Percentiles rank a stretch among this genome's conserved stretches.
Conservation (phyloP, 345 rosid genomes). For the Camelina neglecta region DNA sequence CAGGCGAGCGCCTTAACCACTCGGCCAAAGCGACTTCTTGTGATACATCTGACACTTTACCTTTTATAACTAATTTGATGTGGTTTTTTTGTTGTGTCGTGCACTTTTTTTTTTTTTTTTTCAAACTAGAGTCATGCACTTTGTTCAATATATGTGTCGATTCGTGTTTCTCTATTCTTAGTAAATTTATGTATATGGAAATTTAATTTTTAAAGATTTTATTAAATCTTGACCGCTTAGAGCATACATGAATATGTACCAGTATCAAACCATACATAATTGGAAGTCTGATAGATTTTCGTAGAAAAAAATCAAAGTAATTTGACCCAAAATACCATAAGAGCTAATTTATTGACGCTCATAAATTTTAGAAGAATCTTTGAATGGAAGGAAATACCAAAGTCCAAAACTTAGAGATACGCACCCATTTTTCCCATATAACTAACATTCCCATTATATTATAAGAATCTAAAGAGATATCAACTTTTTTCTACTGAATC, state of each 20-base stretch:
- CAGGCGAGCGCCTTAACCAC: constrained; percentile 78
- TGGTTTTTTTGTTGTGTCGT: too few relatives aligned
- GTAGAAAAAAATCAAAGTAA: not conserved
- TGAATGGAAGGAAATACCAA: not conserved
- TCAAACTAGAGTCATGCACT: too few relatives aligned
- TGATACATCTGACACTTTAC: too few relatives aligned
- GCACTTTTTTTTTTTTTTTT: too few relatives aligned
- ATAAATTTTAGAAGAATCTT: not conserved
- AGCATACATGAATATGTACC: not conserved
- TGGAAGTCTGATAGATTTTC: not conserved
- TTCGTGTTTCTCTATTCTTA: not conserved
- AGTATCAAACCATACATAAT: not conserved
- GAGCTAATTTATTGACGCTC: not conserved
- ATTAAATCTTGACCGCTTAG: not conserved
- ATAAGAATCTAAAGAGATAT: not conserved
- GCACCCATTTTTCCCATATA: not conserved
- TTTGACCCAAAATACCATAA: not conserved
- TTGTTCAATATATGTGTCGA: not conserved
- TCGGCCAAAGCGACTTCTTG: constrained; percentile 56
- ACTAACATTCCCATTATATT: not conserved
- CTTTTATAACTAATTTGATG: too few relatives aligned
- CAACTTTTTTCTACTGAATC: not conserved
- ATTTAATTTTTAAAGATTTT: not conserved
- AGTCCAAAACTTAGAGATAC: not conserved
- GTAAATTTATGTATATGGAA: not conserved